These are phyloP conservation scores for Colletotrichum noveboracense DNA, from an alignment of 2,329 filamentous ascomycete genomes.

Conservation along the genomic window DNA sequence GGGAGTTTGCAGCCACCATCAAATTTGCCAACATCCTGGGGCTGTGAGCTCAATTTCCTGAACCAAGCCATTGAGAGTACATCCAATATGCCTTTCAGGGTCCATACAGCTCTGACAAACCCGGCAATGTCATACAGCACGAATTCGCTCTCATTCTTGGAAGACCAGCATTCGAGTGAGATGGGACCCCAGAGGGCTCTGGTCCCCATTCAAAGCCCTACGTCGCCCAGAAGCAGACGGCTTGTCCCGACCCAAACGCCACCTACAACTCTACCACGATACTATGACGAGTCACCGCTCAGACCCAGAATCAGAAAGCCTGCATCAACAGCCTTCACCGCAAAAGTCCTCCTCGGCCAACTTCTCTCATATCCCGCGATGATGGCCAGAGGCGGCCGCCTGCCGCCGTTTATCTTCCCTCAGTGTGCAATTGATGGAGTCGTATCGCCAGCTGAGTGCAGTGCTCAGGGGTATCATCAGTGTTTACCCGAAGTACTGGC, in stretches of 20 bases:
- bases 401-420: slow-evolving; percentile 34
- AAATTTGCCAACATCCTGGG: not conserved
- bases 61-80: not conserved
- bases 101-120: accelerated
- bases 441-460: slow-evolving; percentile 4
- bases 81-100: not conserved
- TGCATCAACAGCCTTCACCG: slow-evolving; percentile 20
- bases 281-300: not conserved
- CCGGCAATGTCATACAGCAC: not conserved
- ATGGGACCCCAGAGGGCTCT: not conserved
- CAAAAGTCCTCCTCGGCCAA: slow-evolving; percentile 27
- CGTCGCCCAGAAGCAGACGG: not conserved
- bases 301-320: not conserved
- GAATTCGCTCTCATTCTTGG: not conserved
- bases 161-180: accelerated
- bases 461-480: slow-evolving; percentile 25
- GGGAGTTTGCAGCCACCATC: not conserved
- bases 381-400: slow-evolving; percentile 21
- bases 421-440: slow-evolving; percentile 24
- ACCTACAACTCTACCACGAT: not conserved
- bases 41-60: not conserved
- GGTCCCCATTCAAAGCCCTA: not conserved
- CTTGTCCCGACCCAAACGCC: not conserved
- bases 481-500: slow-evolving; percentile 30
- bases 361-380: slow-evolving; percentile 27